Percentiles rank a stretch among this genome's conserved stretches.
Evolutionary conservation across 2,329 filamentous ascomycete genomes (phyloP).

Genomic region (Fusarium tuaranense): DNA sequence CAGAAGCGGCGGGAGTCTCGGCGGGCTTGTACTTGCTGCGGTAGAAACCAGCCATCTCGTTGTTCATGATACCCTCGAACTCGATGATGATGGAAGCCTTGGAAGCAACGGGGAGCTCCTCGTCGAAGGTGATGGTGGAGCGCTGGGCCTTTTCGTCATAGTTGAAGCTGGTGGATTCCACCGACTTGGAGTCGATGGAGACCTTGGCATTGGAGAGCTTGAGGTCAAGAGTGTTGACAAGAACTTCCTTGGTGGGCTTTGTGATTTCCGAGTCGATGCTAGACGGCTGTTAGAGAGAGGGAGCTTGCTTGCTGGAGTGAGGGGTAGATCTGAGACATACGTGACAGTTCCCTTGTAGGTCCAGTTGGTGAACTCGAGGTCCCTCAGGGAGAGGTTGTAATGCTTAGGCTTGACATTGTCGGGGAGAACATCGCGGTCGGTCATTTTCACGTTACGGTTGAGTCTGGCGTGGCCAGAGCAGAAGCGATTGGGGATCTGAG

Average conservation of each 20-base stretch:
- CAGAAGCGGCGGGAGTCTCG: conserved; percentile 77
- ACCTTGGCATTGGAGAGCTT: conserved; percentile 77
- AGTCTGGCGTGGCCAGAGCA: conserved; percentile 53
- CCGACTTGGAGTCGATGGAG: conserved; percentile 64
- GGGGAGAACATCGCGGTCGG: conserved; percentile 72
- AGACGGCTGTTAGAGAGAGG: conserved; percentile 22
- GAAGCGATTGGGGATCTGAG: conserved; percentile 44
- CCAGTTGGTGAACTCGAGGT: conserved; percentile 81
- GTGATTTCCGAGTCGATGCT: conserved; percentile 82
- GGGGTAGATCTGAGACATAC: conserved; percentile 51
- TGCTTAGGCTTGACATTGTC: conserved; percentile 81
- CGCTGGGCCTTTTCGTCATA: conserved; percentile 90
- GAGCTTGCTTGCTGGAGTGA: conserved; percentile 17
- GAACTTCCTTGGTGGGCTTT: conserved; percentile 79
- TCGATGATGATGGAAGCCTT: conserved; percentile 76
- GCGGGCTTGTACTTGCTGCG: conserved; percentile 92
- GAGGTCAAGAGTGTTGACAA: conserved; percentile 88
- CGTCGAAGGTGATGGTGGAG: conserved; percentile 79
- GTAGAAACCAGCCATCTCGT: conserved; percentile 93
- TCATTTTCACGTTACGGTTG: conserved; percentile 57
- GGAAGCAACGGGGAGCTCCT: conserved; percentile 75
- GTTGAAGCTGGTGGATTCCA: conserved; percentile 74
- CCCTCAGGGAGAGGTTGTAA: conserved; percentile 84
- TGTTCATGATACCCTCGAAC: conserved; percentile 87
- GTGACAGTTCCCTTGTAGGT: conserved; percentile 85